phyloP scores from a whole-genome alignment of 305 asterid species.

The Solanum aculeatissimum region DNA sequence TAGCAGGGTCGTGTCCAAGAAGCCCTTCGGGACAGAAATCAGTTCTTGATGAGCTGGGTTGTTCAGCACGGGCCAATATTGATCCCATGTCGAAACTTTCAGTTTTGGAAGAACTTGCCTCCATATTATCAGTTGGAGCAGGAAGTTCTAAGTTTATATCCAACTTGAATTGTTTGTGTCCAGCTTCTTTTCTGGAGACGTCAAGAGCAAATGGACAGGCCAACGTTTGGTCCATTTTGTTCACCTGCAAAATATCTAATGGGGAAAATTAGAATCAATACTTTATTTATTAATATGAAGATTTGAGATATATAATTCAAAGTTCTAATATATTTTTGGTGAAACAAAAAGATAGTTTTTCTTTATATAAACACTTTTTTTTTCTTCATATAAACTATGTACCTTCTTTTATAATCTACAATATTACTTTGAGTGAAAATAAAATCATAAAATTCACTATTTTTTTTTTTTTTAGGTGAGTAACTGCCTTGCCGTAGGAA shows the following conservation, averaged over 20 bases:
- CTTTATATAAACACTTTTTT: too few species aligned
- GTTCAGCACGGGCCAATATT: slow-evolving; percentile 30
- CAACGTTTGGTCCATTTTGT: slow-evolving; percentile 1
- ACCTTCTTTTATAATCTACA: too few species aligned
- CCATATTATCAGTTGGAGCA: slow-evolving; percentile 18
- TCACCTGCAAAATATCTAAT: slow-evolving; percentile 6
- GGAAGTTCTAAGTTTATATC: slow-evolving; percentile 34
- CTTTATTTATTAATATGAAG: too few species aligned
- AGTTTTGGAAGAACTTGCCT: slow-evolving; percentile 54
- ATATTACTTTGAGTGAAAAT: too few species aligned
- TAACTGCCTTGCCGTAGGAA: not conserved
- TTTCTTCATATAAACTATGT: too few species aligned
- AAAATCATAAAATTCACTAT: too few species aligned
- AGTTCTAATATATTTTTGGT: too few species aligned
- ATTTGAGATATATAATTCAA: too few species aligned
- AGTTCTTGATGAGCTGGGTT: slow-evolving; percentile 17
- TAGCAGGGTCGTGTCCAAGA: slow-evolving; percentile 23
- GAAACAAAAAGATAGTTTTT: too few species aligned
- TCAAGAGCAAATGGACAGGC: not conserved
- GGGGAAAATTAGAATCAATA: not conserved
- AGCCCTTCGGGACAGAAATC: slow-evolving; percentile 1
- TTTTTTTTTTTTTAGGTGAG: not conserved
- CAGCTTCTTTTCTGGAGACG: not conserved
- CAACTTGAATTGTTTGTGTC: slow-evolving; percentile 15
- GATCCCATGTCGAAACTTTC: slow-evolving; percentile 63